A percentile compares a stretch with the other conserved stretches of the same genome.
Conservation (phyloP, 1,139 yeast genomes). For the Candida tetrigidarum region DNA sequence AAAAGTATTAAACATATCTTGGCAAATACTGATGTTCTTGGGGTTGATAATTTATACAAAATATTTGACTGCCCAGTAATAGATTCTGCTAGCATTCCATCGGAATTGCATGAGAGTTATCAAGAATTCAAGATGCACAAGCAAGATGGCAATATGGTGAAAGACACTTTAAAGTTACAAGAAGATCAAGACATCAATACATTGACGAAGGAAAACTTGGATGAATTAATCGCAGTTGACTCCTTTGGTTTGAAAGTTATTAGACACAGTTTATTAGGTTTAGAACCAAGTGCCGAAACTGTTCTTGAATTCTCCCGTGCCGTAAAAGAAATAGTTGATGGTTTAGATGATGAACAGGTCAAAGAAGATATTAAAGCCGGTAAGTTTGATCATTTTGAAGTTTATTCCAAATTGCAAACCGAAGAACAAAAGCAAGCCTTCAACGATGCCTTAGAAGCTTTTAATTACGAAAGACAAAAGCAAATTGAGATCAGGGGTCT, state of each 20-base stretch:
- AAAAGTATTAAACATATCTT: conserved; percentile 44
- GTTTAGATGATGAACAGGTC: conserved; percentile 34
- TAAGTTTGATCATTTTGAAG: conserved; percentile 59
- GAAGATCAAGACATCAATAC: conserved; percentile 30
- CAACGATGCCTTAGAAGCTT: conserved; percentile 65
- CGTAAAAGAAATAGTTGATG: conserved; percentile 37
- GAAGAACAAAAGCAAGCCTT: conserved; percentile 60
- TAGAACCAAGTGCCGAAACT: conserved; percentile 30
- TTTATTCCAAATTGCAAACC: conserved; percentile 55
- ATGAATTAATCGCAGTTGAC: conserved; percentile 66
- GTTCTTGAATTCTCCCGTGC: conserved; percentile 20
- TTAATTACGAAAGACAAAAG: conserved; percentile 77
- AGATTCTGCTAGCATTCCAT: conserved; percentile 35
- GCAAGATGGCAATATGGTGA: conserved; percentile 18
- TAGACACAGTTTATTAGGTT: conserved; percentile 76
- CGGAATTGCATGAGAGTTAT: conserved; percentile 36
- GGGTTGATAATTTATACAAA: conserved; percentile 59
- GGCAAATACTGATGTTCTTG: conserved; percentile 68
- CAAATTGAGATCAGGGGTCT: conserved; percentile 77
- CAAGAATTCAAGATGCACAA: conserved; percentile 20
- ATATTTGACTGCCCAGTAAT: conserved; percentile 32
- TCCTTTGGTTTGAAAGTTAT: conserved; percentile 82
- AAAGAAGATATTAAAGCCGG: conserved; percentile 12
- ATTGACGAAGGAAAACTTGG: conserved; percentile 54
- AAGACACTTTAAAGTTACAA: conserved; percentile 31